Evolutionary conservation across 116 monocot genomes (phyloP), one percentile per base, ranked within the genome.

Genomic region (Cymodocea nodosa): DNA sequence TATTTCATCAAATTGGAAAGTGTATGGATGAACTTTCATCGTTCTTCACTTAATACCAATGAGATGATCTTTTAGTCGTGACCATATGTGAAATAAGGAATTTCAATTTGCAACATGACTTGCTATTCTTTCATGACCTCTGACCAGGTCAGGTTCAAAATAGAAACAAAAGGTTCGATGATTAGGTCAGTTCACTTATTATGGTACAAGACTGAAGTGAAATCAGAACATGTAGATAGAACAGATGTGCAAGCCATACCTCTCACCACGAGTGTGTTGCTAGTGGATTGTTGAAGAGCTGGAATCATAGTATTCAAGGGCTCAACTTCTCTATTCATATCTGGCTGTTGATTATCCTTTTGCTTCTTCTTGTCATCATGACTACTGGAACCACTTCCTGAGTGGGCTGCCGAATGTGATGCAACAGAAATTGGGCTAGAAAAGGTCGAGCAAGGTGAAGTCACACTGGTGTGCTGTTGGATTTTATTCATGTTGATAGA

Each of bases 301-400:
- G 57, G 22, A 39, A 67, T 68, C 13, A 55, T 20, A 68, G 70
- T 56, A 22, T 66, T 86, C 0, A 74, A 44, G 19, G 67, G 50
- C 24, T 81, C 72, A 24, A 66, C 17, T 9, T 74, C 72, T 59
- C 63, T 66, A n/a, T 64, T 39, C 13, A 62, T 19, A 56, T 60
- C 35, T 16, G 49, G 20, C 35, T 40, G 9, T 30, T 15, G 14
- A 16, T 11, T 52, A 48, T 54, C 40, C 58, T 73, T 79, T 35
- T 59, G 39, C 20, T 15, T 65, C n/a, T n/a, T 58, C 12, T 48
- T 34, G 15, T 73, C 79, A 74, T 72, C 74, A 36, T 49, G 65
- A 19, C 69, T 71, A 49, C 65, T 79, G 54, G 85, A 82, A 53
- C 74, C 52, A 56, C 72, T 79, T 50, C 37, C 72, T 8, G 81